Percentiles rank a stretch among this genome's conserved stretches.
Conservation (phyloP, 805 yeast species). For the Hanseniaspora thailandica region DNA sequence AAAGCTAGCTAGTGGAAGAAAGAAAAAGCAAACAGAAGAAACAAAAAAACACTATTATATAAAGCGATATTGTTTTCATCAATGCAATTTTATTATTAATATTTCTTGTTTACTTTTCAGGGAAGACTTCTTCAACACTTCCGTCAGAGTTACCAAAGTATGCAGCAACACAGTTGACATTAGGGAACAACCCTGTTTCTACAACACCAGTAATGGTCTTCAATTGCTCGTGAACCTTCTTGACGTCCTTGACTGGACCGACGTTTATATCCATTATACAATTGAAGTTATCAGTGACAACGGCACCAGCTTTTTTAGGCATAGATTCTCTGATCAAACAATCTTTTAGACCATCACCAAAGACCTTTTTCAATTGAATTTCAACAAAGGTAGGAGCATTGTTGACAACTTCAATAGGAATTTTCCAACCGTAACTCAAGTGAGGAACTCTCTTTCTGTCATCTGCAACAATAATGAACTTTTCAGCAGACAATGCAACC, state of each 20-base stretch:
- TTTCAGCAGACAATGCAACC: constrained; percentile 68
- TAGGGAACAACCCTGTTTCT: constrained; percentile 82
- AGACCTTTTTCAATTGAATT: constrained; percentile 39
- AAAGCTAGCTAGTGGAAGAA: no score
- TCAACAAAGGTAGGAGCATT: constrained; percentile 68
- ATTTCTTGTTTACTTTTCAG: background rate
- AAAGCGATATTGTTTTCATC: no score
- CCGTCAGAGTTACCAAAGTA: constrained; percentile 87
- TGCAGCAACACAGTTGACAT: constrained; percentile 51
- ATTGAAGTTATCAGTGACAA: constrained; percentile 90
- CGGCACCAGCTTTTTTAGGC: constrained; percentile 90
- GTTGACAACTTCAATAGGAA: constrained; percentile 93
- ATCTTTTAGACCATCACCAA: constrained; percentile 45
- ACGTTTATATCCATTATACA: constrained; percentile 88
- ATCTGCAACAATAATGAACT: constrained; percentile 84
- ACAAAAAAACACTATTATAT: no score
- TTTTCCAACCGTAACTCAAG: constrained; percentile 84
- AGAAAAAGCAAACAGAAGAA: background rate
- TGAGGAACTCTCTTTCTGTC: constrained; percentile 65
- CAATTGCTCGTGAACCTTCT: constrained; percentile 48
- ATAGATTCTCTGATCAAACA: constrained; percentile 70
- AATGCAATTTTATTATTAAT: no score
- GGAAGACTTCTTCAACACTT: constrained; percentile 28
- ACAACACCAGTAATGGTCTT: constrained; percentile 83
- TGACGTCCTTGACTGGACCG: constrained; percentile 51